Evolutionary conservation across 1,284 basidiomycete species (phyloP).

Genomic region (Cystobasidiaceae sp.): DNA sequence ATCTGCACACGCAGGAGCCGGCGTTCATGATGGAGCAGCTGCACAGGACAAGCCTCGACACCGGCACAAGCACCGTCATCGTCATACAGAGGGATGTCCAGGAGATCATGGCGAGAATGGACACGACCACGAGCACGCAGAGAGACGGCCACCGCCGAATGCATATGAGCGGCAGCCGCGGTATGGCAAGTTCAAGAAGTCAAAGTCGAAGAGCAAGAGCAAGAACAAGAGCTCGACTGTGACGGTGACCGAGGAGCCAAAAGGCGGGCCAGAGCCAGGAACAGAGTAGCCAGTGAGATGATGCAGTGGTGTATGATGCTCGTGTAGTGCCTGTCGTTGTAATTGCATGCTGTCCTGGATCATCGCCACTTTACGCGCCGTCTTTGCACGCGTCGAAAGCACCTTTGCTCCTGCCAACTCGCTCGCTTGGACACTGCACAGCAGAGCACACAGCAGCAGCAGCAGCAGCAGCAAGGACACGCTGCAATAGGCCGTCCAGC

Average conservation of each 20-base stretch:
- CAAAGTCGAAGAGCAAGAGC: neutral
- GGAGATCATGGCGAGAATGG: neutral
- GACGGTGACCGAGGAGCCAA: neutral
- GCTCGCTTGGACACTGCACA: too few species aligned
- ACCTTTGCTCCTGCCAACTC: too few species aligned
- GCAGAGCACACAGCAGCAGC: too few species aligned
- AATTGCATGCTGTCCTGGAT: neutral
- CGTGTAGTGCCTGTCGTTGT: too few species aligned
- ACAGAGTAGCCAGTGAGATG: too few species aligned
- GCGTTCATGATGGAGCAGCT: neutral
- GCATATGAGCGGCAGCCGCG: neutral
- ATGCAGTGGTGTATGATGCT: too few species aligned
- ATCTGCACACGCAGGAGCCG: neutral
- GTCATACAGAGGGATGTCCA: neutral
- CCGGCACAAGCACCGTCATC: neutral
- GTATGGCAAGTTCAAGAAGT: slow-evolving; percentile 13
- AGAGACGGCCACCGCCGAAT: neutral
- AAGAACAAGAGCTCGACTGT: neutral
- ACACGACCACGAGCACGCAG: neutral
- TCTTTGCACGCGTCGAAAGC: too few species aligned
- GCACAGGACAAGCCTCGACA: neutral
- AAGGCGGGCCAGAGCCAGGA: too few species aligned
- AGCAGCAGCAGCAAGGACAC: neutral
- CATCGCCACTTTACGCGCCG: neutral
- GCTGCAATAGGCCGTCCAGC: neutral